Evolutionary conservation across 148 eudicot genomes (phyloP), one percentile per base, ranked within the genome.

Genomic region (Euryodendron excelsum): DNA sequence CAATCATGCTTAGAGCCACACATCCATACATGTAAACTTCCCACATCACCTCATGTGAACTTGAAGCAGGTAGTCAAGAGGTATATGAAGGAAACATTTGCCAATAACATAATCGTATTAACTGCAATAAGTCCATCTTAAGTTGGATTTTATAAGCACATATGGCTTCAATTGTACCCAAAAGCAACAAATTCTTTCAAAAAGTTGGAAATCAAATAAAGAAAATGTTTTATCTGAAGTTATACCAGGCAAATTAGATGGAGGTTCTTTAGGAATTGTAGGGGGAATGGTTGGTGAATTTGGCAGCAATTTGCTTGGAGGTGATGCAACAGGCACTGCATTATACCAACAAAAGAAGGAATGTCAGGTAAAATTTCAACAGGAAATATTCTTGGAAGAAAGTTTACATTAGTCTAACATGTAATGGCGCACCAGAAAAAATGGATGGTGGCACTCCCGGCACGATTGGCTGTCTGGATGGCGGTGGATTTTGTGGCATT

Each of bases 171-270:
- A 4, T 41, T 41, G 45, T 5, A 41, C 8, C 45, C 45, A 41
- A 41, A 41, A 41, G 9, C 36, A 3, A 75, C 58, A 30, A 44
- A 41, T 12, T 41, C n/a, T n/a, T 60, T 60, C 0, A 15, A 33
- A 59, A 60, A 11, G 17, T 1, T 37, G 2, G 36, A 58, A 58
- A 4, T 60, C 8, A 41, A 41, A 41, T 41, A 18, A 61, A 3
- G 15, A 60, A 15, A 31, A 17, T 72, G 9, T 41, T n/a, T 13
- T 60, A 39, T n/a, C n/a, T 18, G 2, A 45, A 14, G 20, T 30
- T 2, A 17, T 48, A 84, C 87, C 87, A 79, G 87, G 83, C 62
- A 64, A 41, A 77, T 69, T 66, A 21, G 89, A 76, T 69, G 81
- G 88, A 47, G 45, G 45, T 41, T 41, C 45, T 41, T 41, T 41